These are phyloP conservation scores for Penicillium pulvis DNA, from an alignment of 495 filamentous ascomycete genomes.

Conservation along the genomic window DNA sequence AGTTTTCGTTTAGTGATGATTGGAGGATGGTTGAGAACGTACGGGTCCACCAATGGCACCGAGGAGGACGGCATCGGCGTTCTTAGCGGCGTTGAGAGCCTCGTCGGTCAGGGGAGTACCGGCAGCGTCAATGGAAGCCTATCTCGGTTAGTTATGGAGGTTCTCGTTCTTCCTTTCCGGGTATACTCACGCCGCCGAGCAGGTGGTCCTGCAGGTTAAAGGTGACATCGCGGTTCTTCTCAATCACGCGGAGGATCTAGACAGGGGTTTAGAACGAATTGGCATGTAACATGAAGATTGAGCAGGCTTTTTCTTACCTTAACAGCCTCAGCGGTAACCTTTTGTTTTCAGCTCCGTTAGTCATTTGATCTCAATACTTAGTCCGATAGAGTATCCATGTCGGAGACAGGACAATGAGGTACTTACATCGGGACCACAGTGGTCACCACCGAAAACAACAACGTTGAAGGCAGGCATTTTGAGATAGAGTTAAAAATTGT, in stretches of 20 bases:
- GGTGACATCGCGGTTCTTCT: constrained; percentile 64
- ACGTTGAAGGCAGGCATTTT: constrained; percentile 56
- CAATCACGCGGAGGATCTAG: constrained; percentile 68
- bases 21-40: constrained; percentile 28
- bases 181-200: constrained; percentile 80
- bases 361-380: constrained; percentile 7
- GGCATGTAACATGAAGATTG: neutral
- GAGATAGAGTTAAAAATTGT: constrained; percentile 14
- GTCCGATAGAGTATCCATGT: constrained; percentile 7
- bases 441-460: constrained; percentile 83
- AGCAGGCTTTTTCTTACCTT: constrained; percentile 60
- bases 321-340: constrained; percentile 72
- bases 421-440: constrained; percentile 90
- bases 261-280: constrained; percentile 3
- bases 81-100: constrained; percentile 83
- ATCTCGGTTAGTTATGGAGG: constrained; percentile 6
- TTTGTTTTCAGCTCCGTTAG: constrained; percentile 14
- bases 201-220: constrained; percentile 95
- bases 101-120: constrained; percentile 78
- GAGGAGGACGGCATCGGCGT: constrained; percentile 88
- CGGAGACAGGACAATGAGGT: constrained; percentile 1
- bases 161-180: neutral
- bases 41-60: constrained; percentile 94
- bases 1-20: neutral
- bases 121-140: constrained; percentile 83